phyloP scores from a whole-genome alignment of 139 green algal genomes.

The Zygnema circumcarinatum region DNA sequence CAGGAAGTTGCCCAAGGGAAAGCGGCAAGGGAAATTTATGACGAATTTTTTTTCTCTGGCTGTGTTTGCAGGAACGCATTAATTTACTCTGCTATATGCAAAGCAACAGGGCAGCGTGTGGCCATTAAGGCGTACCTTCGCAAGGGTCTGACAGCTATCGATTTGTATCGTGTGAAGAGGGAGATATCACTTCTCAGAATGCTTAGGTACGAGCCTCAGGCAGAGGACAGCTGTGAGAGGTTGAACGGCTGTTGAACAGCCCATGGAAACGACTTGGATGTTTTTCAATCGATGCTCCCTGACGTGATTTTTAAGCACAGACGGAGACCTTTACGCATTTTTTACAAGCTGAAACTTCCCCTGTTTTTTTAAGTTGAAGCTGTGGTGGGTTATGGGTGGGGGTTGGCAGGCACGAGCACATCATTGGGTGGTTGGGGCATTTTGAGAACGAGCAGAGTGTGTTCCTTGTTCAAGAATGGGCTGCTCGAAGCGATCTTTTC shows the following conservation, averaged over 20 bases:
- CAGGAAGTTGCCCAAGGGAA: too few species aligned
- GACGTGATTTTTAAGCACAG: too few species aligned
- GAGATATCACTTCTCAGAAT: slow-evolving; percentile 28
- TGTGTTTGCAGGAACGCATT: slow-evolving; percentile 27
- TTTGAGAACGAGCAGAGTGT: slow-evolving; percentile 39
- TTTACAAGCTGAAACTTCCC: too few species aligned
- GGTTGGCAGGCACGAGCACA: slow-evolving; percentile 54
- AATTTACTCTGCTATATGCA: slow-evolving; percentile 24
- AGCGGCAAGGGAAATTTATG: too few species aligned
- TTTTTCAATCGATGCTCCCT: too few species aligned
- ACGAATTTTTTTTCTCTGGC: too few species aligned
- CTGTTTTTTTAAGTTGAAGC: too few species aligned
- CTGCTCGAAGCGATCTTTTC: slow-evolving; percentile 42
- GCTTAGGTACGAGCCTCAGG: slow-evolving; percentile 12
- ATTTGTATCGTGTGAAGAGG: slow-evolving; percentile 43
- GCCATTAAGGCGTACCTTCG: slow-evolving; percentile 29
- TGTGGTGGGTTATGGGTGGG: too few species aligned
- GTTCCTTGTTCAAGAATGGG: slow-evolving; percentile 49
- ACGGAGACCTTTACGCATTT: too few species aligned
- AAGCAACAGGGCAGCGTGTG: not conserved
- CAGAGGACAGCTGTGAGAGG: too few species aligned
- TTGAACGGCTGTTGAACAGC: too few species aligned
- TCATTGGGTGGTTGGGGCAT: slow-evolving; percentile 39
- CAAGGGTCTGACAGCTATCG: slow-evolving; percentile 1
- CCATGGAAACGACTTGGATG: too few species aligned